Evolutionary conservation across 345 rosid genomes (phyloP), one percentile per base, ranked within the genome.

Genomic region (Streptanthus diversifolius): DNA sequence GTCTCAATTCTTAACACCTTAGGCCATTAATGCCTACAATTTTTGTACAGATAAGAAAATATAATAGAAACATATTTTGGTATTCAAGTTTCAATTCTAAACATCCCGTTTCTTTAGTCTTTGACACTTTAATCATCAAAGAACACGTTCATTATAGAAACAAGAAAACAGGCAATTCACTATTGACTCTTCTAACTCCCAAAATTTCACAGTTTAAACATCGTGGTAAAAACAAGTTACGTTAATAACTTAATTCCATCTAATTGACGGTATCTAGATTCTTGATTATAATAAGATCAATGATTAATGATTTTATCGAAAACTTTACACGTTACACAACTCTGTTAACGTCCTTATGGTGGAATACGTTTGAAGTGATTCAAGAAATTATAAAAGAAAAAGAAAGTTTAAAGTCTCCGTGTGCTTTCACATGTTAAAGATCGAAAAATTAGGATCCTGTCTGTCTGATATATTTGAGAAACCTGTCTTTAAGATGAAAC

Each of bases 1-100:
- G 86, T 71, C 19, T 82, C 79, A 13, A 36, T 87, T 68, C 89
- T 87, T 47, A 85, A 74, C 43, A 74, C 72, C 35, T 44, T 80
- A 63, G 72, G 71, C 64, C 19, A 56, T 44, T 76, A 75, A 77
- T 7, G 41, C 14, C 49, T 79, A 82, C 30, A 73, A 56, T 2
- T 12, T 56, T 54, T 64, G 57, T 71, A 61, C 13, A 7, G 8
- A 55, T 6, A 30, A 32, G 24, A 32, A 61, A 24, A 61, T 14
- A 39, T 61, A 29, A 54, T 29, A 54, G 59, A 54, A 51, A 22
- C 56, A 51, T 51, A 22, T 24, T 51, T 32, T 5, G 3, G n/a
- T 45, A 45, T 45, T 45, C n/a, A 58, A 58, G 27, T 35, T 13
- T 24, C 19, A n/a, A n/a, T n/a, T n/a, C n/a, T n/a, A n/a, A n/a